These are phyloP conservation scores for Opeltia flavorubescens DNA, from an alignment of 495 filamentous ascomycete species.

Conservation along the genomic window DNA sequence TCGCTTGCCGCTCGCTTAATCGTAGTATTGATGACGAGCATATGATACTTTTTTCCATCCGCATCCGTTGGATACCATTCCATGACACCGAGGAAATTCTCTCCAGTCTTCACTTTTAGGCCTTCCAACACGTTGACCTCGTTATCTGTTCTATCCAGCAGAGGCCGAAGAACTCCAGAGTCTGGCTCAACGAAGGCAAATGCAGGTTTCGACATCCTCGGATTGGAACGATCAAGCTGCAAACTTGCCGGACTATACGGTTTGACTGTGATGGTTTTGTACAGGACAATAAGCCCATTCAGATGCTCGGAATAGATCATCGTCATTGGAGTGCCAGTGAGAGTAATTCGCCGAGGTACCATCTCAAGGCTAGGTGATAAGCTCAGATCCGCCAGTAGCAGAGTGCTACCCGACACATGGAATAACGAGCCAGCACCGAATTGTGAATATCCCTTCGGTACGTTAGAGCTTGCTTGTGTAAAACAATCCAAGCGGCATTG, in stretches of 20 bases:
- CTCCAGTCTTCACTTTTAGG: constrained; percentile 21
- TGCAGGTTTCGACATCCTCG: constrained; percentile 21
- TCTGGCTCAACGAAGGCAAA: constrained; percentile 32
- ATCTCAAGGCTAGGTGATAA: constrained; percentile 16
- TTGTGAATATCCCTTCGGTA: constrained; percentile 1
- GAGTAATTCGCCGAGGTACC: constrained; percentile 28
- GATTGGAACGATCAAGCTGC: constrained; percentile 8
- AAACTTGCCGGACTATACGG: constrained; percentile 6
- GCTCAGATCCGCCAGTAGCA: constrained; percentile 28
- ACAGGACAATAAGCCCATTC: constrained; percentile 28
- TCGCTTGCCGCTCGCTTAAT: background rate
- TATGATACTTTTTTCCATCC: constrained; percentile 30
- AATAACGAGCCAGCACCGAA: constrained; percentile 22
- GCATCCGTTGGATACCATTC: constrained; percentile 33
- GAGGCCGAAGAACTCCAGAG: constrained; percentile 11
- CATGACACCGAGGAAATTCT: constrained; percentile 33
- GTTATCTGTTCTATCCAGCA: background rate
- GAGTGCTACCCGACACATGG: constrained; percentile 27
- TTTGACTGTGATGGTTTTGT: constrained; percentile 15
- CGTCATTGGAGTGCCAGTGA: constrained; percentile 30
- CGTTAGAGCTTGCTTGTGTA: constrained; percentile 9
- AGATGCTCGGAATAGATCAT: constrained; percentile 29
- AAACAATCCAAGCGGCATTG: constrained; percentile 6
- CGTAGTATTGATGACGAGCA: constrained; percentile 25
- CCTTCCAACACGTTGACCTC: background rate